Evolutionary conservation across 1,139 yeast species (phyloP), one percentile per base, ranked within the genome.

Genomic region (Saccharomyces hybrid): DNA sequence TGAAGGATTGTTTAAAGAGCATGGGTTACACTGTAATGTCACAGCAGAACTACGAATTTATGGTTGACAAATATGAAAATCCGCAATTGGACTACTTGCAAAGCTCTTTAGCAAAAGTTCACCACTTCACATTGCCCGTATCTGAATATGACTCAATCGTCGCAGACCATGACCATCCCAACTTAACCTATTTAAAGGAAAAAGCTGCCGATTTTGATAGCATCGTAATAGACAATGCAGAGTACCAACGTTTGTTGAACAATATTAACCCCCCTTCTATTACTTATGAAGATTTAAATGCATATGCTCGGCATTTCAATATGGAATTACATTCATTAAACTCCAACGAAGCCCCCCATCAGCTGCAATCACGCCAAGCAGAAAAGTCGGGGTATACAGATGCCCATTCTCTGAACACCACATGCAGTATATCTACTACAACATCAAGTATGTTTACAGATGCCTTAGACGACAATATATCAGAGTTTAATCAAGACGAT

Each of bases 161-260:
- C 11, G 29, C 34, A 2, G 44, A 54, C 11, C 28, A 49, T 9
- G 29, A 46, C 3, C 48, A 51, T n/a, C 46, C 50, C 13, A 54
- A 51, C 7, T 41, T 56, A 4, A 29, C 48, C 42, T 53, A 55
- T 13, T 14, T 55, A 23, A 32, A 60, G 19, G 61, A 65, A 5
- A 69, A 69, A 49, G 81, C 80, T 5, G 52, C 55, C 11, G 49
- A 27, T 6, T 55, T 61, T 9, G 70, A 68, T 14, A 55, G 67
- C 38, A 63, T 65, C 2, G 57, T 65, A 2, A 28, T 72, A 28
- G 61, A 67, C 3, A 50, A 54, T 8, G 54, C 32, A 7, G 50
- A 55, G 4, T 52, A 54, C 32, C 49, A 51, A 6, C 11, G 8
- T 7, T 11, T 55, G 52, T 23, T 42, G 28, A 47, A 47, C 23